A percentile compares a stretch with the other conserved stretches of the same genome.
Conservation (phyloP, 768 basidiomycete species). For the Crepidotus variabilis region DNA sequence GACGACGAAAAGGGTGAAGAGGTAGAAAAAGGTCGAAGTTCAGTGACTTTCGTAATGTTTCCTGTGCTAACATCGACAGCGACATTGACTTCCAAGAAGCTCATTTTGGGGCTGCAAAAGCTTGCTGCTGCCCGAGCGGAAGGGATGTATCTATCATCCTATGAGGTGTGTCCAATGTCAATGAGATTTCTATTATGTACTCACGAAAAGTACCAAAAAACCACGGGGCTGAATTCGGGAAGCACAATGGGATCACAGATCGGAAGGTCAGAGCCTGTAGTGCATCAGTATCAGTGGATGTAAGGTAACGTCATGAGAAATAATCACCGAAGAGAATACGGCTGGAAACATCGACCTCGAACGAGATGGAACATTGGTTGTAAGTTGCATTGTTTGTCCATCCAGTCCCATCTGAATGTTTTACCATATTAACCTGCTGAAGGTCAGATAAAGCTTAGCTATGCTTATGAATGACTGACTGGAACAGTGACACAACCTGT, state of each 20-base stretch:
- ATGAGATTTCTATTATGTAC: neutral
- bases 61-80: conserved; percentile 39
- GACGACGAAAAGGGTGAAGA: conserved; percentile 35
- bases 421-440: conserved; percentile 35
- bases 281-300: conserved; percentile 6
- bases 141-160: conserved; percentile 29
- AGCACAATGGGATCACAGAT: conserved; percentile 22
- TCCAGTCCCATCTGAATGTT: conserved; percentile 17
- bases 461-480: conserved; percentile 21
- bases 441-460: neutral
- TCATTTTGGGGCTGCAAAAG: conserved; percentile 42
- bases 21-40: conserved; percentile 33
- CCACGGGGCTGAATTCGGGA: conserved; percentile 40
- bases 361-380: conserved; percentile 37
- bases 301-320: neutral
- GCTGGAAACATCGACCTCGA: conserved; percentile 35
- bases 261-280: conserved; percentile 29
- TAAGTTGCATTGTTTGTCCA: conserved; percentile 43
- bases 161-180: too few relatives aligned
- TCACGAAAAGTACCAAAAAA: conserved; percentile 56
- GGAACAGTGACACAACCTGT: conserved; percentile 37
- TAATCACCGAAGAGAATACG: conserved; percentile 40
- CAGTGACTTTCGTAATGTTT: conserved; percentile 38
- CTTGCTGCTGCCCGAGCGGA: conserved; percentile 37
- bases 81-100: conserved; percentile 41